Conservation (phyloP, 83 land plant species). For the Picea mariana region DNA sequence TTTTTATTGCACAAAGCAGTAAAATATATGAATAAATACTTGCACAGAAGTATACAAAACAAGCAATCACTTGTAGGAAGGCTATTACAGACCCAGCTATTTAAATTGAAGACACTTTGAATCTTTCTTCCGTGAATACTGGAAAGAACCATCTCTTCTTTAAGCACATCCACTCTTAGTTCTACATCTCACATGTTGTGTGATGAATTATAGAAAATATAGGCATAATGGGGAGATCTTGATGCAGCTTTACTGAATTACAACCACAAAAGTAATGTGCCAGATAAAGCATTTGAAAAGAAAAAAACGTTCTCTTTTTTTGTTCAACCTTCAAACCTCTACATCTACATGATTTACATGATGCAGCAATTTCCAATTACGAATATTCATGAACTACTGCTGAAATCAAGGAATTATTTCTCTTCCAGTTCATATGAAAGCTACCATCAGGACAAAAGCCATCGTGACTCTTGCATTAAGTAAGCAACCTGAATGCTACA, state of each 20-base stretch:
- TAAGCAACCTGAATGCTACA: no score
- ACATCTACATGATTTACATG: not conserved
- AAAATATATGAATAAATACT: no score
- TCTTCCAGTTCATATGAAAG: not conserved
- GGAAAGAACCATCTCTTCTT: not conserved
- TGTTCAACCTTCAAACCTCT: not conserved
- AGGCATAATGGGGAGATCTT: not conserved
- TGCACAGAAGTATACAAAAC: no score
- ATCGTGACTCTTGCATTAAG: not conserved
- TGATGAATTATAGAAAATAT: no score
- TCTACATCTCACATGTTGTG: no score
- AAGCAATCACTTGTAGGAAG: no score
- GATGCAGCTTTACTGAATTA: not conserved
- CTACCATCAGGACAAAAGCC: not conserved
- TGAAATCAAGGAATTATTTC: not conserved
- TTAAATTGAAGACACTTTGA: no score
- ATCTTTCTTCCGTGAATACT: not conserved
- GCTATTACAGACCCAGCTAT: no score
- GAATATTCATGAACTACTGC: not conserved
- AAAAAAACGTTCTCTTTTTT: not conserved
- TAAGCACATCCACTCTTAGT: no score
- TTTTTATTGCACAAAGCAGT: no score
- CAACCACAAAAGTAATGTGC: no score
- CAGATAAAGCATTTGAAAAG: not conserved
- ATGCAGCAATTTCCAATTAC: no score